A percentile compares a stretch with the other conserved stretches of the same genome.
Evolutionary conservation across 371 early-diverging fungal genomes (phyloP).

Genomic region (Blakeslea trispora): DNA sequence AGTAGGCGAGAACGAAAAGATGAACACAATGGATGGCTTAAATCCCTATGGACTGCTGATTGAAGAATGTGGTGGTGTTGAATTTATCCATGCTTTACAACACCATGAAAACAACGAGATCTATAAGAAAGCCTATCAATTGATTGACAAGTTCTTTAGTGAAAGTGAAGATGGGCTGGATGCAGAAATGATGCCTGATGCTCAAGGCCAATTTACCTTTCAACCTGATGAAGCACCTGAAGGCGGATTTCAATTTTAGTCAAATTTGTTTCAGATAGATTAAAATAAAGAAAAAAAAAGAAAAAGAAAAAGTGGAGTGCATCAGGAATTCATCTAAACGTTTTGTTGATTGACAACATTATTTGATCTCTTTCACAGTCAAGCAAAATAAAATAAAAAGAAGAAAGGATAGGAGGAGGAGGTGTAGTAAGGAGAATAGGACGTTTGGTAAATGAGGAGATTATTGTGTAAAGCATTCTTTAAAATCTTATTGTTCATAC

Average conservation of each 20-base stretch:
- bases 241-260: conserved; percentile 71
- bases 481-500: too few relatives aligned
- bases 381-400: too few relatives aligned
- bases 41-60: conserved; percentile 86
- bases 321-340: too few relatives aligned
- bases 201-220: conserved; percentile 64
- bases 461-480: too few relatives aligned
- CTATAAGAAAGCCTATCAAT: conserved; percentile 89
- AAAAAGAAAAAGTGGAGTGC: too few relatives aligned
- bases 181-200: conserved; percentile 55
- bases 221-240: conserved; percentile 60
- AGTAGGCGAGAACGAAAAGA: conserved; percentile 47
- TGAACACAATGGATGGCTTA: conserved; percentile 52
- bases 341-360: too few relatives aligned
- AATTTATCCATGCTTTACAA: conserved; percentile 89
- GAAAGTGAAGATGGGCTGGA: conserved; percentile 75
- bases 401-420: too few relatives aligned
- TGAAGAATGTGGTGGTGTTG: conserved; percentile 92
- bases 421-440: too few relatives aligned
- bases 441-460: too few relatives aligned
- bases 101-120: conserved; percentile 91
- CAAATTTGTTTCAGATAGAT: too few relatives aligned
- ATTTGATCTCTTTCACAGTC: too few relatives aligned
- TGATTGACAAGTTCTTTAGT: conserved; percentile 94
- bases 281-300: too few relatives aligned